Evolutionary conservation across 2,329 filamentous ascomycete species (phyloP).

Genomic region (Curvularia sp.): DNA sequence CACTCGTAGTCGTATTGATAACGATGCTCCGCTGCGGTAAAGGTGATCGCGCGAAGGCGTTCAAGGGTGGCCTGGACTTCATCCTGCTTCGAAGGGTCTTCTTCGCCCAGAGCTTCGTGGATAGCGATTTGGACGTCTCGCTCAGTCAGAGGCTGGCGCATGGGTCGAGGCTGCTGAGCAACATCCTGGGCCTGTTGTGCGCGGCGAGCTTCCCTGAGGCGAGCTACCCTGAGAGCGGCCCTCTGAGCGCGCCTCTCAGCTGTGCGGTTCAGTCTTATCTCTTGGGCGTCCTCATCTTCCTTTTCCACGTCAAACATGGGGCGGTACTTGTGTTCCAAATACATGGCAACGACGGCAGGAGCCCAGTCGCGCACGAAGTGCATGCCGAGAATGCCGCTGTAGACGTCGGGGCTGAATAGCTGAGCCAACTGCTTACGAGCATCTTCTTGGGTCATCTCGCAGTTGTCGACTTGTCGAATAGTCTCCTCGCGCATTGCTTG

Average conservation of each 20-base stretch:
- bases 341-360: conserved; percentile 36
- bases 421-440: conserved; percentile 24
- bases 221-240: not conserved
- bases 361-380: conserved; percentile 31
- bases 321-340: conserved; percentile 39
- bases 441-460: conserved; percentile 20
- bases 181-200: not conserved
- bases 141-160: not conserved
- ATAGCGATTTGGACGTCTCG: not conserved
- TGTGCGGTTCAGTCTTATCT: conserved; percentile 14
- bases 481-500: conserved; percentile 29
- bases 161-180: not conserved
- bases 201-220: not conserved
- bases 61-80: not conserved
- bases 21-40: too few species aligned
- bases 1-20: too few species aligned
- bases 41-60: not conserved
- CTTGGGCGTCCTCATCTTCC: conserved; percentile 18
- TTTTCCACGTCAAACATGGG: conserved; percentile 31
- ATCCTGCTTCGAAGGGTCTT: not conserved
- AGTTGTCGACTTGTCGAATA: conserved; percentile 15
- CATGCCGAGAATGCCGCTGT: conserved; percentile 28
- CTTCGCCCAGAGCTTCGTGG: not conserved
- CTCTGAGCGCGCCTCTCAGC: not conserved
- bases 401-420: conserved; percentile 24